Evolutionary conservation across 164 flowering plant genomes (phyloP).

Genomic region (Nymphaea thermarum): DNA sequence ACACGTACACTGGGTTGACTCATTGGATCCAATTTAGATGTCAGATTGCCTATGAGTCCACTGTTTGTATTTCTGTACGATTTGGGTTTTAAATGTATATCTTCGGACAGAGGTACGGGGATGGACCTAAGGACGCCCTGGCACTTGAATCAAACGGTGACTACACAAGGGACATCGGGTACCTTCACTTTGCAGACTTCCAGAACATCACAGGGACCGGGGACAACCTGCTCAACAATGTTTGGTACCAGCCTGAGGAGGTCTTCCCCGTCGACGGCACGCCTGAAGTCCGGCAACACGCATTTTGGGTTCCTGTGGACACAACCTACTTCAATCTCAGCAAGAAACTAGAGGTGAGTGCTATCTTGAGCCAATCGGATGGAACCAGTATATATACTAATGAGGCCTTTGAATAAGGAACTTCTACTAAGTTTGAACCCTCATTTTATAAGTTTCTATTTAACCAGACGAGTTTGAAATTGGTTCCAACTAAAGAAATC

Average conservation of each 20-base stretch:
- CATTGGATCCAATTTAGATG: background rate
- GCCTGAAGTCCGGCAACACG: conserved; percentile 4
- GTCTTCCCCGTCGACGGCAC: conserved; percentile 4
- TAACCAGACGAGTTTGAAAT: too few species aligned
- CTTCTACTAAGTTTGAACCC: too few species aligned
- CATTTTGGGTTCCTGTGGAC: conserved; percentile 8
- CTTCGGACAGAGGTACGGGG: conserved; percentile 41
- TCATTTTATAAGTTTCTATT: too few species aligned
- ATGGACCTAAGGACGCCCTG: conserved; percentile 44
- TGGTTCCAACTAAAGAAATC: too few species aligned
- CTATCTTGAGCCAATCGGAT: too few species aligned
- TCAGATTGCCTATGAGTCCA: background rate
- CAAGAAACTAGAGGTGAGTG: conserved; percentile 5
- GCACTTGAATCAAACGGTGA: conserved; percentile 50
- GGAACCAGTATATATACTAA: too few species aligned
- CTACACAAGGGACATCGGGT: conserved; percentile 48
- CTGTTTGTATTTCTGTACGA: background rate
- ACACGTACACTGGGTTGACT: too few species aligned
- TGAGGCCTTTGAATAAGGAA: too few species aligned
- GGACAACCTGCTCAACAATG: conserved; percentile 38
- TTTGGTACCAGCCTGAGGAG: conserved; percentile 15
- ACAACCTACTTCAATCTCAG: background rate
- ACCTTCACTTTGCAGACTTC: conserved; percentile 32
- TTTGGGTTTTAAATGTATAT: too few species aligned
- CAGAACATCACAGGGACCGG: conserved; percentile 4